Evolutionary conservation across 2,329 filamentous ascomycete species (phyloP).

Genomic region (Aspergillus cejpii): DNA sequence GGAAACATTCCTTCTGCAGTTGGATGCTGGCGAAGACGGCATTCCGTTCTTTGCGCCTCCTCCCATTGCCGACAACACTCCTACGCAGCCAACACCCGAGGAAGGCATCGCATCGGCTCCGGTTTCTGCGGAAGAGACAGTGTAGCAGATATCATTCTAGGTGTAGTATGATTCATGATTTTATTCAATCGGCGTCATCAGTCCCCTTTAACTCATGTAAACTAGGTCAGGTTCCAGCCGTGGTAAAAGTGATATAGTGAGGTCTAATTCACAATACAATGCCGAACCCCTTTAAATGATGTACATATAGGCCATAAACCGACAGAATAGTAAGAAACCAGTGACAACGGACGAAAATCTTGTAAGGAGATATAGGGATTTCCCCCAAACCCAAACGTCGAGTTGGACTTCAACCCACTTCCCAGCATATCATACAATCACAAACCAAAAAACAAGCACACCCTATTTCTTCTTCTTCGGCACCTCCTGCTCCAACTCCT

Average conservation of each 20-base stretch:
- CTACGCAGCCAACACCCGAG: constrained; percentile 16
- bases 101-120: constrained; percentile 8
- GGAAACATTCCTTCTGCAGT: constrained; percentile 95
- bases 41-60: constrained; percentile 41
- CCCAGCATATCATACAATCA: constrained; percentile 14
- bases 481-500: constrained; percentile 34
- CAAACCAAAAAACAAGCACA: constrained; percentile 5
- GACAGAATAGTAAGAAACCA: neutral
- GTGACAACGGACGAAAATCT: neutral
- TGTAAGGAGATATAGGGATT: neutral
- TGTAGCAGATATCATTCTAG: constrained; percentile 6
- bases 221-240: neutral
- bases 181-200: neutral
- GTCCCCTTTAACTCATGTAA: too few relatives aligned
- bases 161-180: neutral
- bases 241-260: neutral
- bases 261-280: constrained; percentile 2
- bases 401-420: neutral
- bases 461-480: constrained; percentile 29
- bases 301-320: constrained; percentile 11
- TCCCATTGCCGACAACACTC: constrained; percentile 15
- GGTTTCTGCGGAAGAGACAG: constrained; percentile 14
- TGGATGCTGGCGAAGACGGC: constrained; percentile 86
- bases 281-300: constrained; percentile 10
- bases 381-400: neutral